Conservation (phyloP, 495 filamentous ascomycete species). For the Aspergillus carlsbadensis region DNA sequence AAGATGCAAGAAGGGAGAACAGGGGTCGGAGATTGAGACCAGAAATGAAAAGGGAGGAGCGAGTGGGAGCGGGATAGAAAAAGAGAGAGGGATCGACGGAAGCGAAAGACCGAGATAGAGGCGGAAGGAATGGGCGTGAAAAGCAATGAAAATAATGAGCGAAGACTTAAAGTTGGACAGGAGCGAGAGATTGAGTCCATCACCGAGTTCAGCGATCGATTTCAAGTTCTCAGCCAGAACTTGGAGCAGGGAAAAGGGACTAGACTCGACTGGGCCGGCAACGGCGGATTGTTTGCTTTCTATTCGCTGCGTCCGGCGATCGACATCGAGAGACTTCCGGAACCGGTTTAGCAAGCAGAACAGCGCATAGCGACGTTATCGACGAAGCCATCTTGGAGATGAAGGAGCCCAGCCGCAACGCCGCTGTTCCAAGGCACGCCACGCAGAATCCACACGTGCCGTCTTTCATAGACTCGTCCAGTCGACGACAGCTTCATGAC, state of each 20-base stretch:
- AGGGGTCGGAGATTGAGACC: background rate
- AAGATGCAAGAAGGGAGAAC: slow-evolving; percentile 1
- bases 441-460: background rate
- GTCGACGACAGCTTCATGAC: background rate
- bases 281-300: background rate
- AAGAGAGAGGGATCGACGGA: slow-evolving; percentile 4
- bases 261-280: background rate
- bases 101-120: slow-evolving; percentile 13
- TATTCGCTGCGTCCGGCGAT: slow-evolving; percentile 8
- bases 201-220: background rate
- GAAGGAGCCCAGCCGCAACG: slow-evolving; percentile 5
- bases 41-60: slow-evolving; percentile 9
- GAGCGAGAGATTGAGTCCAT: slow-evolving; percentile 5
- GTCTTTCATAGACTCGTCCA: background rate
- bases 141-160: slow-evolving; percentile 15
- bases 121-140: slow-evolving; percentile 5
- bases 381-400: background rate
- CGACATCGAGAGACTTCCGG: background rate
- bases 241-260: background rate
- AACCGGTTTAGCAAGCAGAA: slow-evolving; percentile 1
- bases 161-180: slow-evolving; percentile 5
- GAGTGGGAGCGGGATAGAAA: slow-evolving; percentile 6
- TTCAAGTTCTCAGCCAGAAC: slow-evolving; percentile 4
- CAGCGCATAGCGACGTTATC: background rate
- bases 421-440: slow-evolving; percentile 9